A percentile compares a stretch with the other conserved stretches of the same genome.
phyloP scores from a whole-genome alignment of 768 basidiomycete genomes.

The Leucocoprinus leucothites region DNA sequence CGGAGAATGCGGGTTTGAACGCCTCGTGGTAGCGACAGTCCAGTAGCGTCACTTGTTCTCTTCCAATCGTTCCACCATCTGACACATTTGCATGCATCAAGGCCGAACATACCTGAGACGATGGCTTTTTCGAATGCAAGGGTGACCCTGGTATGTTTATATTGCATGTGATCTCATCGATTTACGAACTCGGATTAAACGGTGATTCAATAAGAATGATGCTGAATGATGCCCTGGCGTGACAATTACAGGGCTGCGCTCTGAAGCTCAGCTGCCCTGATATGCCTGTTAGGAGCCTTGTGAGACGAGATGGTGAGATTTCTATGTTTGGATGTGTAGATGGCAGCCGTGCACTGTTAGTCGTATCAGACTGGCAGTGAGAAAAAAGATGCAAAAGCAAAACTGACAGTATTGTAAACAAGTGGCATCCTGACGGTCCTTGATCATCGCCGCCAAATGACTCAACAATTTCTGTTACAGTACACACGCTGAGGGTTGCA shows the following conservation, averaged over 20 bases:
- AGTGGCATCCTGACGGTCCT: background rate
- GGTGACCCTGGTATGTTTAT: constrained; percentile 2
- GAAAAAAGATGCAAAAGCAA: background rate
- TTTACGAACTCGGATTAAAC: background rate
- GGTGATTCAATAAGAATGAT: background rate
- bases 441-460: background rate
- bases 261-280: background rate
- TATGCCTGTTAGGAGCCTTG: background rate
- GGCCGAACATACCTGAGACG: background rate
- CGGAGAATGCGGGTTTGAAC: background rate
- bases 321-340: background rate
- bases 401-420: background rate
- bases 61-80: background rate
- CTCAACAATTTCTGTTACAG: too few species aligned
- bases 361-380: background rate
- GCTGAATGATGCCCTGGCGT: background rate
- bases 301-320: background rate
- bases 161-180: constrained; percentile 10
- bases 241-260: background rate
- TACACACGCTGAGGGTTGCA: too few species aligned
- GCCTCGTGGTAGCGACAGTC: background rate
- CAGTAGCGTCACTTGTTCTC: background rate
- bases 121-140: background rate
- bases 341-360: background rate
- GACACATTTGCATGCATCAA: background rate